A percentile compares a stretch with the other conserved stretches of the same genome.
Evolutionary conservation across 495 filamentous ascomycete species (phyloP).

Genomic region (Hypoxylon perforatum): DNA sequence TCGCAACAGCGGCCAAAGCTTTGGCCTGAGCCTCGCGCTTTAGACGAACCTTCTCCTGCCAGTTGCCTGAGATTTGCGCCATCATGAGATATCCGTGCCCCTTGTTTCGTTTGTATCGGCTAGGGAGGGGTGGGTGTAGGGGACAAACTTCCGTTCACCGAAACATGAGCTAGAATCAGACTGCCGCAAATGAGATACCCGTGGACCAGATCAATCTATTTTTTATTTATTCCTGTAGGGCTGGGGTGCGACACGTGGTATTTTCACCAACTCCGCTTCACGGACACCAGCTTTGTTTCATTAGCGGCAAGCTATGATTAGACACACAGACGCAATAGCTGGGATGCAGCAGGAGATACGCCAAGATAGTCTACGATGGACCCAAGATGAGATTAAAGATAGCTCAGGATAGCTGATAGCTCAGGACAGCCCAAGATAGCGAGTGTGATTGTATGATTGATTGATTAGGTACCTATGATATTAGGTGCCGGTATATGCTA

Average conservation of each 20-base stretch:
- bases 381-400: too few relatives aligned
- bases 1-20: conserved; percentile 23
- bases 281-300: background rate
- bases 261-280: too few relatives aligned
- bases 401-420: too few relatives aligned
- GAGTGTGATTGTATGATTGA: too few relatives aligned
- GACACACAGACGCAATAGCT: background rate
- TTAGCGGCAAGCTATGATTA: background rate
- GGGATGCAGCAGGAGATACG: background rate
- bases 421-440: too few relatives aligned
- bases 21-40: conserved; percentile 30
- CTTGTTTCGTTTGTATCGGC: conserved; percentile 17
- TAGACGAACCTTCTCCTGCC: conserved; percentile 32
- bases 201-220: background rate
- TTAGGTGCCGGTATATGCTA: too few relatives aligned
- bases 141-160: background rate
- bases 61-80: conserved; percentile 13
- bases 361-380: too few relatives aligned
- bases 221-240: background rate
- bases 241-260: conserved; percentile 1
- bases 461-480: too few relatives aligned
- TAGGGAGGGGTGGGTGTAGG: conserved; percentile 1
- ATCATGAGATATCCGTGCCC: conserved; percentile 17
- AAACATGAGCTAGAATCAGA: background rate
- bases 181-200: background rate